Evolutionary conservation across 192 early-diverging fungal species (phyloP).

Genomic region (Backusella luteola): DNA sequence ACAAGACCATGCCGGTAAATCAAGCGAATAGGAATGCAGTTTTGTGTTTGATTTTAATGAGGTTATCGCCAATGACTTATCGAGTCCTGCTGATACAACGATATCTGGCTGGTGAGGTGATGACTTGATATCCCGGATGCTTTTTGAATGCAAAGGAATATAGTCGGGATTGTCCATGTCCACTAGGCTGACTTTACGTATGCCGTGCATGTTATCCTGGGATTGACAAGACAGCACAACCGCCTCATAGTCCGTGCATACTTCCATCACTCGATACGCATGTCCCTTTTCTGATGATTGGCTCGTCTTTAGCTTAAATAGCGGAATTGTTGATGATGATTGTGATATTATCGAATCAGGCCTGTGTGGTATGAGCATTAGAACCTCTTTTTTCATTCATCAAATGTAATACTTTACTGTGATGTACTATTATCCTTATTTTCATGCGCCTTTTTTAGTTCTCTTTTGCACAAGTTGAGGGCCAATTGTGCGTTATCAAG

Average conservation of each 20-base stretch:
- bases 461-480: slow-evolving; percentile 5
- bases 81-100: slow-evolving; percentile 15
- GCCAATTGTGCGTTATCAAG: slow-evolving; percentile 7
- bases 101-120: background rate
- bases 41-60: slow-evolving; percentile 21
- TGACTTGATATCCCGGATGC: slow-evolving; percentile 22
- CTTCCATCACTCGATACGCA: slow-evolving; percentile 2
- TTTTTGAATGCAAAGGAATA: slow-evolving; percentile 16
- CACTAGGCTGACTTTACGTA: slow-evolving; percentile 16
- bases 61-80: slow-evolving; percentile 21
- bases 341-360: background rate
- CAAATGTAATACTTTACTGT: background rate
- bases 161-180: background rate
- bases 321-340: background rate
- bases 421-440: background rate
- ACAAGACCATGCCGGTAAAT: slow-evolving; percentile 26
- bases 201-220: slow-evolving; percentile 1
- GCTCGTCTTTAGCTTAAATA: background rate
- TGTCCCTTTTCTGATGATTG: background rate
- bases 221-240: background rate
- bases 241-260: background rate
- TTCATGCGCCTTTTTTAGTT: slow-evolving; percentile 2
- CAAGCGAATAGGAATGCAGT: slow-evolving; percentile 19
- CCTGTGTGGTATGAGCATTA: background rate
- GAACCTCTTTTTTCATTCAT: background rate